These are phyloP conservation scores for Arabidopsis thaliana DNA, from an alignment of 345 rosid genomes.

Conservation along the genomic window TAIR10.1 NC_003070.9:3016001-3016500, in stretches of 20 bases:
- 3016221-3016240: slow-evolving; percentile 3
- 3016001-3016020: slow-evolving; percentile 25
- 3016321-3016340: slow-evolving; percentile 85
- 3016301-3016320: slow-evolving; percentile 82
- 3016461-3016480: slow-evolving; percentile 97
- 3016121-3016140: slow-evolving; percentile 86
- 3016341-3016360: slow-evolving; percentile 21
- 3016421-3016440: not conserved
- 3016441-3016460: slow-evolving; percentile 56
- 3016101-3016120: slow-evolving; percentile 98
- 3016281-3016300: slow-evolving; percentile 89
- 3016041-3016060: slow-evolving; percentile 69
- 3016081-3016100: slow-evolving; percentile 83
- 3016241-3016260: slow-evolving; percentile 88
- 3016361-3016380: not conserved
- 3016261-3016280: slow-evolving; percentile 90
- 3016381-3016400: not conserved
- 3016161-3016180: slow-evolving; percentile 76
- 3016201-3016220: not conserved
- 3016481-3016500: slow-evolving; percentile 91
- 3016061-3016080: slow-evolving; percentile 69
- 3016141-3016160: slow-evolving; percentile 89
- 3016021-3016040: slow-evolving; percentile 63
- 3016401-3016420: not conserved
- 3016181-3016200: not conserved